Percentiles rank a stretch among this genome's conserved stretches.
Evolutionary conservation across 257 asterid species (phyloP).

Genomic region (Petunia secreta): DNA sequence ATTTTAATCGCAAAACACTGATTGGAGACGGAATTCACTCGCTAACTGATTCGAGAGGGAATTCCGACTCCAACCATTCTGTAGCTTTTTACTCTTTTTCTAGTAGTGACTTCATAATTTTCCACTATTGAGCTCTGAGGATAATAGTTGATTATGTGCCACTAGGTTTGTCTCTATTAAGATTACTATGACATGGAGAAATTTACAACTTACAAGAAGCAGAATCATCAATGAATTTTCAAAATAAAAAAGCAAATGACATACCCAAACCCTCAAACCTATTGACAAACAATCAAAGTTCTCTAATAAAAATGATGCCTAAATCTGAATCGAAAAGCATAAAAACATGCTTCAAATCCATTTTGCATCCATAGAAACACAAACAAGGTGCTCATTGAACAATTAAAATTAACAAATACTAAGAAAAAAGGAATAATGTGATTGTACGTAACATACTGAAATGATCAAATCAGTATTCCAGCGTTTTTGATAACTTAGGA

Average conservation of each 20-base stretch:
- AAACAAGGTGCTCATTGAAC: conserved; percentile 18
- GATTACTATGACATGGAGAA: conserved; percentile 13
- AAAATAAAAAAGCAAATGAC: not conserved
- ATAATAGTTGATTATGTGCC: not conserved
- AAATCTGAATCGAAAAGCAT: not conserved
- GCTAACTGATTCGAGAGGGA: no score
- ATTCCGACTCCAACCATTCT: no score
- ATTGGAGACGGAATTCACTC: no score
- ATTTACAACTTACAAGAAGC: not conserved
- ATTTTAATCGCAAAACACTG: no score
- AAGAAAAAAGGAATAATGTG: conserved; percentile 28
- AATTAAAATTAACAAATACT: conserved; percentile 21
- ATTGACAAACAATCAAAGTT: not conserved
- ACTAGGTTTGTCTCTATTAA: conserved; percentile 8
- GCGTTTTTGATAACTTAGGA: conserved; percentile 85
- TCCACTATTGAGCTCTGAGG: conserved; percentile 3
- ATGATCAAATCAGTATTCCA: conserved; percentile 76
- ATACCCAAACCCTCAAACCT: conserved; percentile 4
- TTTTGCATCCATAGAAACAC: not conserved
- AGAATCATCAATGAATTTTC: not conserved
- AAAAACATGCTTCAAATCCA: not conserved
- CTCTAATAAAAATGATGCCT: not conserved
- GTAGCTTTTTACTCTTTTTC: no score
- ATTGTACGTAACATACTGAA: conserved; percentile 65
- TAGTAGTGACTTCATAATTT: conserved; percentile 6